These are phyloP conservation scores for Takashimella koratensis DNA, from an alignment of 1,284 basidiomycete genomes.

Conservation along the genomic window DNA sequence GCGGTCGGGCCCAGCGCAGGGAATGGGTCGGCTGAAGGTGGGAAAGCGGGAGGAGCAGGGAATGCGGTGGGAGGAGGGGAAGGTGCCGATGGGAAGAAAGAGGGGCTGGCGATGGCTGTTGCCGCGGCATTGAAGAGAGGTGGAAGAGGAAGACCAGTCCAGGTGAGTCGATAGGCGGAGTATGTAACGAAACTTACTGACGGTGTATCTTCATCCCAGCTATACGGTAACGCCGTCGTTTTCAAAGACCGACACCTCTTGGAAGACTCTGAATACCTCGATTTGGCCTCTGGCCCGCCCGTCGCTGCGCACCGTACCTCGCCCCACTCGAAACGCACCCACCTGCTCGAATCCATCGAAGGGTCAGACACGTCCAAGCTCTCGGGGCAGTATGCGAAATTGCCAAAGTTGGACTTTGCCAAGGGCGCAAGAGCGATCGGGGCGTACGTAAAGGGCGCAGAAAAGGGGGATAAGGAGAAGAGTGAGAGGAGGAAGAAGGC, in stretches of 20 bases:
- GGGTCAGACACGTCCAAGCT: conserved; percentile 46
- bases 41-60: conserved; percentile 12
- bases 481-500: conserved; percentile 7
- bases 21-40: no score
- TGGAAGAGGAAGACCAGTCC: conserved; percentile 50
- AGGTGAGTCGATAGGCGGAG: conserved; percentile 14
- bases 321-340: conserved; percentile 45
- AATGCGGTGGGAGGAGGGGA: conserved; percentile 12
- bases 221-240: conserved; percentile 49
- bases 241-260: conserved; percentile 53
- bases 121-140: conserved; percentile 51
- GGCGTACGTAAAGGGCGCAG: conserved; percentile 28
- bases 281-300: conserved; percentile 51
- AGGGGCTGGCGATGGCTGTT: conserved; percentile 22
- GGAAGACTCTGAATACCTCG: conserved; percentile 50
- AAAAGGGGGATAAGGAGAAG: conserved; percentile 21
- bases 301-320: conserved; percentile 43
- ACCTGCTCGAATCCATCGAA: conserved; percentile 48
- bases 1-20: background rate
- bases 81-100: conserved; percentile 21
- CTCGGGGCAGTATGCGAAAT: conserved; percentile 40
- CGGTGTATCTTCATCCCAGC: conserved; percentile 14
- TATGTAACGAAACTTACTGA: background rate
- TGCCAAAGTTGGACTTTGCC: conserved; percentile 44
- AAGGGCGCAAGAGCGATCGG: conserved; percentile 39